phyloP scores from a whole-genome alignment of 805 yeast species.

The Pichia pseudocactophila region DNA sequence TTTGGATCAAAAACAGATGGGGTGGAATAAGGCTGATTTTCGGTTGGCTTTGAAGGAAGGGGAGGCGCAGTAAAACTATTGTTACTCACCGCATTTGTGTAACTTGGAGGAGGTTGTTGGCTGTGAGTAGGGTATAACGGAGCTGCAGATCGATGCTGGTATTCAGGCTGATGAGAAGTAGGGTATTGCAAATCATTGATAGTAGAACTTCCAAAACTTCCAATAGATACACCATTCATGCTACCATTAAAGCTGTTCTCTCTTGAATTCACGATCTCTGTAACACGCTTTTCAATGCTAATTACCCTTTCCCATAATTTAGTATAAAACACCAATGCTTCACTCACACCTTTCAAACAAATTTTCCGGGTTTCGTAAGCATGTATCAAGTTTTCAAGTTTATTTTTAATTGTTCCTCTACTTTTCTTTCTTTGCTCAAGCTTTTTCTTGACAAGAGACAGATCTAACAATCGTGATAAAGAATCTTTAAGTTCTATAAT shows the following conservation, averaged over 20 bases:
- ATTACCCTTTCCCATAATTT: conserved; percentile 27
- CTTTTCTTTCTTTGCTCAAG: conserved; percentile 35
- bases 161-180: not conserved
- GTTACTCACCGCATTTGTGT: not conserved
- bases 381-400: conserved; percentile 34
- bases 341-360: conserved; percentile 47
- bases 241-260: conserved; percentile 17
- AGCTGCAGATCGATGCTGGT: not conserved
- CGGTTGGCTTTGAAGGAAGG: conserved; percentile 23
- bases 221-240: conserved; percentile 3
- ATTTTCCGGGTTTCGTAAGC: conserved; percentile 53
- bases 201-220: conserved; percentile 10
- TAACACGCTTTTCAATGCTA: conserved; percentile 21
- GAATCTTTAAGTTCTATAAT: conserved; percentile 35
- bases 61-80: conserved; percentile 15
- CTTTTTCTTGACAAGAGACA: conserved; percentile 34
- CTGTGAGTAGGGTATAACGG: not conserved
- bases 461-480: conserved; percentile 38
- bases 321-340: conserved; percentile 57
- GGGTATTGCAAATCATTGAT: conserved; percentile 1
- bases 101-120: conserved; percentile 3
- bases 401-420: conserved; percentile 28
- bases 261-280: conserved; percentile 23
- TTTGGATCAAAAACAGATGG: conserved; percentile 44
- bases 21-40: conserved; percentile 35